These are phyloP conservation scores for Priceomyces melissophilus DNA, from an alignment of 805 yeast genomes.

Conservation along the genomic window DNA sequence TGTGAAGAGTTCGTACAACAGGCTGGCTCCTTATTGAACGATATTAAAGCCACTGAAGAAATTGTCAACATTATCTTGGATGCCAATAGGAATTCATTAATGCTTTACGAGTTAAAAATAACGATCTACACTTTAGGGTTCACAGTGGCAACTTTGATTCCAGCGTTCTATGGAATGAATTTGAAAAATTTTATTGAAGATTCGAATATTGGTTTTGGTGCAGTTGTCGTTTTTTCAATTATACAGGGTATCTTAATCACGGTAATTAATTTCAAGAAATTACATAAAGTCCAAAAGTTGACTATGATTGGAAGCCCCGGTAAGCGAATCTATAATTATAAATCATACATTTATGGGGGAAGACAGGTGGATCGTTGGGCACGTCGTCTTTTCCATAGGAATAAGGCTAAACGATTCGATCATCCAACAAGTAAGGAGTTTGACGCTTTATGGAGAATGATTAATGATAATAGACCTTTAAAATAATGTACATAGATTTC, in stretches of 20 bases:
- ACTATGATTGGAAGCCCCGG: slow-evolving; percentile 49
- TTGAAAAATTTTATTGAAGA: slow-evolving; percentile 75
- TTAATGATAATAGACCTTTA: slow-evolving; percentile 32
- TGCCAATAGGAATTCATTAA: slow-evolving; percentile 84
- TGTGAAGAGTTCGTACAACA: slow-evolving; percentile 93
- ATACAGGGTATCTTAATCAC: slow-evolving; percentile 55
- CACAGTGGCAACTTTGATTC: slow-evolving; percentile 78
- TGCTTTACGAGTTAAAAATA: slow-evolving; percentile 80
- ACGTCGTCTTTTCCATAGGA: slow-evolving; percentile 24
- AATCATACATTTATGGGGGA: slow-evolving; percentile 7
- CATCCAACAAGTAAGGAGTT: slow-evolving; percentile 34
- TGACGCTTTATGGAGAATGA: slow-evolving; percentile 43
- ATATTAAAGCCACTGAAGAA: slow-evolving; percentile 88
- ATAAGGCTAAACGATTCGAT: slow-evolving; percentile 22
- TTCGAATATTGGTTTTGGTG: slow-evolving; percentile 57
- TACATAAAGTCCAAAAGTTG: slow-evolving; percentile 60
- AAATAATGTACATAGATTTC: slow-evolving; percentile 6
- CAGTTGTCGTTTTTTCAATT: slow-evolving; percentile 51
- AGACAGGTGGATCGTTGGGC: slow-evolving; percentile 14
- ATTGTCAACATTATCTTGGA: slow-evolving; percentile 88
- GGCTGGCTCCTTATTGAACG: slow-evolving; percentile 75
- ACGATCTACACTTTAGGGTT: slow-evolving; percentile 82
- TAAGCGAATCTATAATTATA: slow-evolving; percentile 4
- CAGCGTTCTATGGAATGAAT: slow-evolving; percentile 90
- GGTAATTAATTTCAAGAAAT: slow-evolving; percentile 50